phyloP scores from a whole-genome alignment of 2,329 filamentous ascomycete species.

The Celoporthe dispersa region DNA sequence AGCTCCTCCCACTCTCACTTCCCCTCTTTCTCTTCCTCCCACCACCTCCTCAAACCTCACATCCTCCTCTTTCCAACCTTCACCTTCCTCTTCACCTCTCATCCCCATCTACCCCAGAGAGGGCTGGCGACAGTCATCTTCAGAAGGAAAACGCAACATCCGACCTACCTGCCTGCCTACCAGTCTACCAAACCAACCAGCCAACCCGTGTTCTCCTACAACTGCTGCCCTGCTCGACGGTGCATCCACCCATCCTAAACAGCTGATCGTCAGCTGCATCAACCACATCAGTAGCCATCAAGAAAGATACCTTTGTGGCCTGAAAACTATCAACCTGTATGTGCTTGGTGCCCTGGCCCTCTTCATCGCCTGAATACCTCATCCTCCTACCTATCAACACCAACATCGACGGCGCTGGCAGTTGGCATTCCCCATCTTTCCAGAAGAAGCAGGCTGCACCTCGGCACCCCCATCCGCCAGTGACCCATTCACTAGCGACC shows the following conservation, averaged over 20 bases:
- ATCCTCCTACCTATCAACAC: neutral
- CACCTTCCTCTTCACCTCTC: neutral
- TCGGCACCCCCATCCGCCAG: constrained; percentile 10
- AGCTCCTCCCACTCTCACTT: constrained; percentile 12
- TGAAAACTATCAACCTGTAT: neutral
- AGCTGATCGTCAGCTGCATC: constrained; percentile 4
- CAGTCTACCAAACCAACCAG: neutral
- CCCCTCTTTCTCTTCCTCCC: constrained; percentile 26
- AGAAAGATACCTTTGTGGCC: neutral
- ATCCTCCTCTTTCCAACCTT: neutral
- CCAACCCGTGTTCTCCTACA: neutral
- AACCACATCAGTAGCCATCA: neutral
- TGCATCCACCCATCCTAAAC: constrained; percentile 4
- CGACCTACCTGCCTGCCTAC: neutral
- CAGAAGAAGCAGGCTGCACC: constrained; percentile 4
- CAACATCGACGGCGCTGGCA: neutral
- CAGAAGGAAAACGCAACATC: too few relatives aligned
- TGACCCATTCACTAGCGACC: neutral
- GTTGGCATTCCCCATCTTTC: neutral
- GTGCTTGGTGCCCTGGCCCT: neutral
- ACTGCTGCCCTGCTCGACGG: too few relatives aligned
- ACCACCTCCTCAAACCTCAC: neutral
- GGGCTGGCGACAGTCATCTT: neutral
- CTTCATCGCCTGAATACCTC: neutral
- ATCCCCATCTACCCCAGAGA: neutral